phyloP scores from a whole-genome alignment of 805 yeast genomes.

The Metschnikowia dekortorum region DNA sequence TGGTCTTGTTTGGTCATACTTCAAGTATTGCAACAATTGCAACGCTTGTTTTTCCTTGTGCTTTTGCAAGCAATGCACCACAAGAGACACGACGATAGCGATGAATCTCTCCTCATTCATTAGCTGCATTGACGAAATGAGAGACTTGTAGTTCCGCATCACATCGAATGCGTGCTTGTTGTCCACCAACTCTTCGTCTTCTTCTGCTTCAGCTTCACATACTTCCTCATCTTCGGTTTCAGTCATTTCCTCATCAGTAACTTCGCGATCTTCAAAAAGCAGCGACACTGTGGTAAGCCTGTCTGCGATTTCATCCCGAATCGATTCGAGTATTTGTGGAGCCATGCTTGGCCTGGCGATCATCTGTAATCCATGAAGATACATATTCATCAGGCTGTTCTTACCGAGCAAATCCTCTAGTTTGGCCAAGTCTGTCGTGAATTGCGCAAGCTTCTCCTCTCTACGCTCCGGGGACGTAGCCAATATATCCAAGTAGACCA shows the following conservation, averaged over 20 bases:
- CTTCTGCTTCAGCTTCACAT: not conserved
- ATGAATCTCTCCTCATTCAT: conserved; percentile 32
- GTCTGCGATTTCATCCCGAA: conserved; percentile 18
- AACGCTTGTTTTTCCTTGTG: conserved; percentile 18
- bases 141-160: conserved; percentile 17
- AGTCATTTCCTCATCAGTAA: conserved; percentile 26
- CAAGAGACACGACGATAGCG: conserved; percentile 26
- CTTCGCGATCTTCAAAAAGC: conserved; percentile 25
- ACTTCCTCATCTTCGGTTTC: not conserved
- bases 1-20: conserved; percentile 13
- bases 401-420: conserved; percentile 12
- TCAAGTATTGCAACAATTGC: conserved; percentile 24
- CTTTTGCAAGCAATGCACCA: conserved; percentile 19
- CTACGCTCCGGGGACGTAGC: conserved; percentile 8
- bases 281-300: conserved; percentile 21
- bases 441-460: conserved; percentile 12
- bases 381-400: conserved; percentile 10
- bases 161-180: not conserved
- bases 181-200: not conserved
- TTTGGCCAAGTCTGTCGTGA: conserved; percentile 14
- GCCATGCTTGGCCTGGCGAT: conserved; percentile 20
- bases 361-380: conserved; percentile 23
- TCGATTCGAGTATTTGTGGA: conserved; percentile 15
- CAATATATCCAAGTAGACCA: conserved; percentile 22
- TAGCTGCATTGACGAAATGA: conserved; percentile 29